A percentile compares a stretch with the other conserved stretches of the same genome.
Evolutionary conservation across 257 asterid genomes (phyloP).

Genomic region (Solanum microdontum): DNA sequence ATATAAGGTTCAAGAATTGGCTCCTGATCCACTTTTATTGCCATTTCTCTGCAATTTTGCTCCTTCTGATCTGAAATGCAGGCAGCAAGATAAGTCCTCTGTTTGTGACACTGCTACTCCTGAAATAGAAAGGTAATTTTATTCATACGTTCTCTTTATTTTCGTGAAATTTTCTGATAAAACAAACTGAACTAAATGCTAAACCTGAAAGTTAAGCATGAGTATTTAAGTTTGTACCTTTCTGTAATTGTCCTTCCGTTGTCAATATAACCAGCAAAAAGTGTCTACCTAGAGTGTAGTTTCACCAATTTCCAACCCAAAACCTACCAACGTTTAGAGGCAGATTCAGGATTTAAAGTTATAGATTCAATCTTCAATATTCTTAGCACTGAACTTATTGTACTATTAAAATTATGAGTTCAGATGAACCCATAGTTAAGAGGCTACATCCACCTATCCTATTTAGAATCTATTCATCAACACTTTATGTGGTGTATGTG

Average conservation of each 20-base stretch:
- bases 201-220: not conserved
- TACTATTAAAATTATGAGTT: not conserved
- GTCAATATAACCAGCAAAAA: not conserved
- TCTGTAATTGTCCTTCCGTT: not conserved
- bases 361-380: not conserved
- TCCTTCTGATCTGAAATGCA: slow-evolving; percentile 15
- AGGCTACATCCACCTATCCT: not conserved
- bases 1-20: slow-evolving; percentile 22
- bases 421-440: not conserved
- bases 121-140: slow-evolving; percentile 28
- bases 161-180: not conserved
- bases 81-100: slow-evolving; percentile 8
- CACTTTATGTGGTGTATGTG: not conserved
- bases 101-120: slow-evolving; percentile 4
- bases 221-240: not conserved
- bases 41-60: slow-evolving; percentile 39
- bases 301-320: not conserved
- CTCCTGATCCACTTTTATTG: slow-evolving; percentile 44
- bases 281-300: not conserved
- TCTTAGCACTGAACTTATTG: not conserved
- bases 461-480: not conserved
- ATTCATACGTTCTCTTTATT: not conserved
- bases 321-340: not conserved
- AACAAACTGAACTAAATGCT: not conserved
- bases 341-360: not conserved